Conservation (phyloP, 352 stramenopile species). For the Labyrinthula sp. region DNA sequence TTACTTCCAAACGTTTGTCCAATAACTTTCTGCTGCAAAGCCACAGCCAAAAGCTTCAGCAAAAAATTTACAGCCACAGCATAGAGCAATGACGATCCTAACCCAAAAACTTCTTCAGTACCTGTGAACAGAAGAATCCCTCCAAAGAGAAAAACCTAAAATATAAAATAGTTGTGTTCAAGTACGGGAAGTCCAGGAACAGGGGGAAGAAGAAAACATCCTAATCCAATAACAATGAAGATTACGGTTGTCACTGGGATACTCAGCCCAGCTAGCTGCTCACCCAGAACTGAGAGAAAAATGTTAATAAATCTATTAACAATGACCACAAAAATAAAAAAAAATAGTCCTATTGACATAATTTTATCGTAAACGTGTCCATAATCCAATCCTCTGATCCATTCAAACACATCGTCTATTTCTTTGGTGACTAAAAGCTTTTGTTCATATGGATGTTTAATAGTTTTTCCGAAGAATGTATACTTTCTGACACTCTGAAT, state of each 20-base stretch:
- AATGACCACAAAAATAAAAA: slow-evolving; percentile 39
- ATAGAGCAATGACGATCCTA: too few species aligned
- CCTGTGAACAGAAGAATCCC: slow-evolving; percentile 42
- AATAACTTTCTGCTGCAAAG: slow-evolving; percentile 42
- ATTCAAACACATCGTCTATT: too few species aligned
- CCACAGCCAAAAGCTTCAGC: slow-evolving; percentile 40
- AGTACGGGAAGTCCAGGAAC: slow-evolving; percentile 42
- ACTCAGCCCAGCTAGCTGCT: slow-evolving; percentile 33
- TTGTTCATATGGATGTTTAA: too few species aligned
- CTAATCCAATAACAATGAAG: slow-evolving; percentile 37
- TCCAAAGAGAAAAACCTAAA: slow-evolving; percentile 42
- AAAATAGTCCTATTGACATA: slow-evolving; percentile 40
- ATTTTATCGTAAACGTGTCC: too few species aligned
- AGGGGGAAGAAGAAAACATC: slow-evolving; percentile 42
- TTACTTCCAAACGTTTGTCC: slow-evolving; percentile 37
- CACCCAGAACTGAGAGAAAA: slow-evolving; percentile 39
- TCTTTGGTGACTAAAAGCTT: too few species aligned
- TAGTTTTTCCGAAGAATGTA: too few species aligned
- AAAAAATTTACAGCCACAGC: too few species aligned
- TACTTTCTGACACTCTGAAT: too few species aligned
- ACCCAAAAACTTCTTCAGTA: too few species aligned
- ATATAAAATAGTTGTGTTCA: too few species aligned
- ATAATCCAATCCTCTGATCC: too few species aligned
- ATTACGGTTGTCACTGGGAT: slow-evolving; percentile 36
- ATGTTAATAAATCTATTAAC: slow-evolving; percentile 39